A percentile compares a stretch with the other conserved stretches of the same genome.
Conservation (phyloP, 495 filamentous ascomycete species). For the Tuber calosporum region DNA sequence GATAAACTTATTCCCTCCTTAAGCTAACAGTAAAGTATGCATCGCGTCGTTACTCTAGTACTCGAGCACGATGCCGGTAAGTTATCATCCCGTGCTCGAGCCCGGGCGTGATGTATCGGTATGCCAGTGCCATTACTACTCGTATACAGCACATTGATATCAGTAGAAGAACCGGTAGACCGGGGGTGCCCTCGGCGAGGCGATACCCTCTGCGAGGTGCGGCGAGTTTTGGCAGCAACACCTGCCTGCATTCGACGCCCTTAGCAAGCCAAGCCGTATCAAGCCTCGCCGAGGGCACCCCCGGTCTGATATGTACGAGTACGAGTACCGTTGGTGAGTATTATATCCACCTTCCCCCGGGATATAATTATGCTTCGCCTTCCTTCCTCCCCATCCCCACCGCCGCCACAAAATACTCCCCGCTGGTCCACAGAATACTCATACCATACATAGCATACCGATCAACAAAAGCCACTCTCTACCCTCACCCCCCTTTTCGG, state of each 20-base stretch:
- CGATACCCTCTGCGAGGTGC: too few species aligned
- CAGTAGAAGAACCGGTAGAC: too few species aligned
- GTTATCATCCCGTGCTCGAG: background rate
- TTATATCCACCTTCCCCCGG: background rate
- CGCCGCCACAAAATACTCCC: background rate
- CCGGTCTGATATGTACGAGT: too few species aligned
- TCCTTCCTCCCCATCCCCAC: background rate
- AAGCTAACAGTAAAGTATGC: background rate
- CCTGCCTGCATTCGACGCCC: too few species aligned
- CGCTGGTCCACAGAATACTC: background rate
- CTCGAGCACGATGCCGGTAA: background rate
- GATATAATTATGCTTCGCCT: background rate
- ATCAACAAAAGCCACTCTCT: constrained; percentile 1
- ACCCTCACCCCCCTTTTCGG: background rate
- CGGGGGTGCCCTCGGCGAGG: too few species aligned
- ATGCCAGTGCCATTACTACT: background rate
- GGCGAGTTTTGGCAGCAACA: too few species aligned
- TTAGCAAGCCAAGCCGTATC: too few species aligned
- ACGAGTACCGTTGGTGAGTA: background rate
- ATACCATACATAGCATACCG: background rate
- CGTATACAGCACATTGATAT: background rate
- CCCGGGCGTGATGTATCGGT: background rate
- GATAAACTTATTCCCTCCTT: background rate
- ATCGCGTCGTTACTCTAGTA: background rate
- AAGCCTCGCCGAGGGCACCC: too few species aligned